A percentile compares a stretch with the other conserved stretches of the same genome.
phyloP scores from a whole-genome alignment of 768 basidiomycete species.

The Saitozyma sp. region DNA sequence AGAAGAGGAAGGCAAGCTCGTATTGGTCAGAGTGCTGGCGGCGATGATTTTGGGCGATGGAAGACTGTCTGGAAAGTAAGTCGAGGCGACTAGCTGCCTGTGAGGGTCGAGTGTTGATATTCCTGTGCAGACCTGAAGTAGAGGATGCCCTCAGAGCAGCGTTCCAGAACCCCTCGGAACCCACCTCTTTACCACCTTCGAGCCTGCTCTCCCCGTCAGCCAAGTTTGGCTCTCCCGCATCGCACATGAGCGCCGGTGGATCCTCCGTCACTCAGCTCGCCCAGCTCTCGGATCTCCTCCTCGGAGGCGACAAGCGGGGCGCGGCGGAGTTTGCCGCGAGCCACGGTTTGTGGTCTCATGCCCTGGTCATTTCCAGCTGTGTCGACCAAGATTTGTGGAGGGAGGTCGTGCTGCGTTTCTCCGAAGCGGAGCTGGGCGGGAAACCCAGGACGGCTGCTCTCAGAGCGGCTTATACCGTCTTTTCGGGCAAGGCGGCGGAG shows the following conservation, averaged over 20 bases:
- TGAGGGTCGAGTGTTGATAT: too few relatives aligned
- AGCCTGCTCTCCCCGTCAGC: neutral
- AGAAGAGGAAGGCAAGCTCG: slow-evolving; percentile 72
- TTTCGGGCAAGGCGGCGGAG: slow-evolving; percentile 73
- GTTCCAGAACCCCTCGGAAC: slow-evolving; percentile 50
- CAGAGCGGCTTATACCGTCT: slow-evolving; percentile 71
- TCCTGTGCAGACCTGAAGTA: slow-evolving; percentile 58
- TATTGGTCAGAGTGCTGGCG: slow-evolving; percentile 71
- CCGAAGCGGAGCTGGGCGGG: slow-evolving; percentile 69
- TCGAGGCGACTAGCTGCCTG: slow-evolving; percentile 11
- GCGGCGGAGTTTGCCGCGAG: slow-evolving; percentile 88
- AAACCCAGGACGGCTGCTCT: slow-evolving; percentile 45
- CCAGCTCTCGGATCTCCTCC: slow-evolving; percentile 59
- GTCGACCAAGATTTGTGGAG: slow-evolving; percentile 93
- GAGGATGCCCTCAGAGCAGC: slow-evolving; percentile 75
- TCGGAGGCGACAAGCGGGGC: slow-evolving; percentile 78
- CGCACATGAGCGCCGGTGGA: too few relatives aligned
- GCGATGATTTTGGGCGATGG: slow-evolving; percentile 89
- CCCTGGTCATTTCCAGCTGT: slow-evolving; percentile 88
- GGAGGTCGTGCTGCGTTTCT: slow-evolving; percentile 81
- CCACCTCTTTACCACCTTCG: slow-evolving; percentile 10
- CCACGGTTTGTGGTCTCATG: slow-evolving; percentile 90
- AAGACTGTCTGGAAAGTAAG: slow-evolving; percentile 78
- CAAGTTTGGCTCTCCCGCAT: slow-evolving; percentile 4
- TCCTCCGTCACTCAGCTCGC: slow-evolving; percentile 22